Evolutionary conservation across 2,329 filamentous ascomycete species (phyloP), one percentile per base, ranked within the genome.

Genomic region (Xylaria digitata): DNA sequence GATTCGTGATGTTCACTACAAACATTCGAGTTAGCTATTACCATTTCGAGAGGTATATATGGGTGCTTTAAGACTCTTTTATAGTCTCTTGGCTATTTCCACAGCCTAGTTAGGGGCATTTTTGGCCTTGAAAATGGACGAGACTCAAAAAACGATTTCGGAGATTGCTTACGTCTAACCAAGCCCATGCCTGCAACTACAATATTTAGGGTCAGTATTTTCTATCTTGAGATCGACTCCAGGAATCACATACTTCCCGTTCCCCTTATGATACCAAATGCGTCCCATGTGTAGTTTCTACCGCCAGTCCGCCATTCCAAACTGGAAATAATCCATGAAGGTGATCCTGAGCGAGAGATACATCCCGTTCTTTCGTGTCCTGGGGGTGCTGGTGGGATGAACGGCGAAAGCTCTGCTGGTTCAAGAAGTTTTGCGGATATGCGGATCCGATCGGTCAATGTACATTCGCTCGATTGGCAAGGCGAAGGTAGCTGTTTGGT

Each of bases 251-350:
- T 40, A 40, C 37, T 60, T 15, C 46, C 56, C 9, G 26, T 49
- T 1, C 55, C 49, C 21, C 2, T 48, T 1, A 4, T 42, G 6
- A 52, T 6, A 26, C 48, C 19, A 23, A 45, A 19, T 48, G 40
- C 49, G 11, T 15, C 4, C 37, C 55, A 53, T 19, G 54, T 60
- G 21, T 60, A 64, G 21, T 64, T 54, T 30, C 9, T 19, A 9
- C 54, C 46, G 7, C 61, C 61, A 17, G 61, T 63, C 6, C 54
- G 61, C 61, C 54, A 63, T 58, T 63, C 46, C 1, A 63, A 48
- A 13, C 19, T 4, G 9, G 53, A 57, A 53, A 63, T 30, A n/a
- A n/a, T 40, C 54, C 61, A 63, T 40, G 61, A 57, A 11, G 54
- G 61, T 1, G 49, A 49, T 42, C 26, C 13, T 13, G 48, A 55